Percentiles rank a stretch among this genome's conserved stretches.
Conservation (phyloP, 1,139 yeast genomes). For the Taphrina populina region DNA sequence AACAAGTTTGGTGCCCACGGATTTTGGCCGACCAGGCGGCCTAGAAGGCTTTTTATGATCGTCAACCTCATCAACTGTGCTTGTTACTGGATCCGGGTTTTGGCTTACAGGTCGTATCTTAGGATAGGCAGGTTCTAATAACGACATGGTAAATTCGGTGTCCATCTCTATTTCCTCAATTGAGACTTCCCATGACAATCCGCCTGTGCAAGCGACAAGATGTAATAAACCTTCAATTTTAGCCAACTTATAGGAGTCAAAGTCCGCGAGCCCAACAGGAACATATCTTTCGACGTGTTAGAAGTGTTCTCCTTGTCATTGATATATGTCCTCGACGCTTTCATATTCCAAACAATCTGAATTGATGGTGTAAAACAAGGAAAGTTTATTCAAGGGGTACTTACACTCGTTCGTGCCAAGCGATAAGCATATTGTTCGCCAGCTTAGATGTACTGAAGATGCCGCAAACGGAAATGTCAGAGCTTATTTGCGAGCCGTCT, state of each 20-base stretch:
- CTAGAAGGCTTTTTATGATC: neutral
- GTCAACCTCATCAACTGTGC: neutral
- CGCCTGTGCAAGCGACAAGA: conserved; percentile 15
- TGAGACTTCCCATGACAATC: conserved; percentile 23
- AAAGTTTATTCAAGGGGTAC: too few species aligned
- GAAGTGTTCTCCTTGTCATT: too few species aligned
- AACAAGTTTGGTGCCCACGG: neutral
- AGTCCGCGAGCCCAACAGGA: conserved; percentile 10
- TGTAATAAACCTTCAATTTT: conserved; percentile 21
- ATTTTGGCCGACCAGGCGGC: neutral
- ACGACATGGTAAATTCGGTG: conserved; percentile 24
- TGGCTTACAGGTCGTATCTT: neutral
- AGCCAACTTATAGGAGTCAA: conserved; percentile 20
- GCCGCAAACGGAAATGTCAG: conserved; percentile 20
- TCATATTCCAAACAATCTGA: too few species aligned
- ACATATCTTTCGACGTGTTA: conserved; percentile 13
- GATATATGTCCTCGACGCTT: too few species aligned
- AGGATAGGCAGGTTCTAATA: conserved; percentile 13
- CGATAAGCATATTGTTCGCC: conserved; percentile 4
- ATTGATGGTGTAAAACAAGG: too few species aligned
- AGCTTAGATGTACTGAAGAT: conserved; percentile 9
- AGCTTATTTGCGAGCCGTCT: neutral
- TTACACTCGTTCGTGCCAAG: conserved; percentile 26
- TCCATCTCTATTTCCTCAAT: conserved; percentile 23
- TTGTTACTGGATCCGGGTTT: neutral